phyloP scores from a whole-genome alignment of 2,329 filamentous ascomycete species.

The Aureobasidium sp. region DNA sequence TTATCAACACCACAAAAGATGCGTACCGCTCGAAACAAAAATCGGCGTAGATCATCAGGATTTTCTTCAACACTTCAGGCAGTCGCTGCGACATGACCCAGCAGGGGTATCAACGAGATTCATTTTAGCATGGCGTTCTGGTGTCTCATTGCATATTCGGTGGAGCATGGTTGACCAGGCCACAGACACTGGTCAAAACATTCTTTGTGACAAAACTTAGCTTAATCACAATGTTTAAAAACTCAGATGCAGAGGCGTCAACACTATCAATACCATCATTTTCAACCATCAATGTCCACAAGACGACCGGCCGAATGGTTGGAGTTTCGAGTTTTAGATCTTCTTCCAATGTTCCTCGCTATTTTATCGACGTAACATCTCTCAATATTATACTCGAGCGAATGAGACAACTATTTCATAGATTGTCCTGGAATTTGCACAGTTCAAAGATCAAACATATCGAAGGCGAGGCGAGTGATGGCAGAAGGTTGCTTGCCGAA shows the following conservation, averaged over 20 bases:
- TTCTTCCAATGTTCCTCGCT: no score
- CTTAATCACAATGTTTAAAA: not conserved
- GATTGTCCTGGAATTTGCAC: no score
- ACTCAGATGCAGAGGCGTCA: not conserved
- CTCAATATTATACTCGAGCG: not conserved
- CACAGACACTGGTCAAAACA: not conserved
- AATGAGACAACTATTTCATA: no score
- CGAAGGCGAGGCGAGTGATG: not conserved
- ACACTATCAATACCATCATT: no score
- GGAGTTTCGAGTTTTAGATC: no score
- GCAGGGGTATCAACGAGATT: not conserved
- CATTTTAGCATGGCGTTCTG: slow-evolving; percentile 12
- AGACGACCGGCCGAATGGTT: no score
- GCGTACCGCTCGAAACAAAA: slow-evolving; percentile 8
- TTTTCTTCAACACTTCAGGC: not conserved
- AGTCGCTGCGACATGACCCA: slow-evolving; percentile 9
- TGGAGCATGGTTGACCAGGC: not conserved
- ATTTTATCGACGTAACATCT: no score
- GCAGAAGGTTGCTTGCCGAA: not conserved
- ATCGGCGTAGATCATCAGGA: not conserved
- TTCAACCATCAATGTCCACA: no score
- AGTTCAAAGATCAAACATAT: not conserved
- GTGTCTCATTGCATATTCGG: not conserved
- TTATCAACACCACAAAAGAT: slow-evolving; percentile 5
- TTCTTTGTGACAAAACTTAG: not conserved